Percentiles rank a stretch among this genome's conserved stretches.
These are phyloP conservation scores for Suillus cothurnatus DNA, from an alignment of 768 basidiomycete species.

Conservation along the genomic window DNA sequence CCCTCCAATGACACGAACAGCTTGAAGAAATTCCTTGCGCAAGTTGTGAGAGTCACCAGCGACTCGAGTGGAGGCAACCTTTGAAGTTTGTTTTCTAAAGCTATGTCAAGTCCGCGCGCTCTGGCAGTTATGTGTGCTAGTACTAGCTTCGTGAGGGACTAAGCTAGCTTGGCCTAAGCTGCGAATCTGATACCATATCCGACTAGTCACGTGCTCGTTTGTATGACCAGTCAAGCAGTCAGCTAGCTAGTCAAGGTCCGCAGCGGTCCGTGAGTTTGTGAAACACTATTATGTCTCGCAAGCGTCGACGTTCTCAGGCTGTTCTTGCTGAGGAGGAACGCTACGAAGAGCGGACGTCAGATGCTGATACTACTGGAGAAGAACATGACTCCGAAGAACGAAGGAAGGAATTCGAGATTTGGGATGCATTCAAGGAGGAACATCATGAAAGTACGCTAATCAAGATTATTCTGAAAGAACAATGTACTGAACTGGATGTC, in stretches of 20 bases:
- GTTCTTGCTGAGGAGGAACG: constrained; percentile 33
- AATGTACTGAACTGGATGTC: constrained; percentile 4
- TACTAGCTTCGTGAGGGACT: too few species aligned
- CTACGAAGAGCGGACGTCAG: constrained; percentile 10
- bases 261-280: not conserved
- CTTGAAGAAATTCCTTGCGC: too few species aligned
- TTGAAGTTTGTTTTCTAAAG: too few species aligned
- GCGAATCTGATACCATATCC: not conserved
- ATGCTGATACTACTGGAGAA: constrained; percentile 15
- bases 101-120: too few species aligned
- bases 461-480: not conserved
- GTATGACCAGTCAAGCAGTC: too few species aligned
- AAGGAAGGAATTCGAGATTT: constrained; percentile 64
- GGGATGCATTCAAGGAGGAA: constrained; percentile 78
- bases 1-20: too few species aligned
- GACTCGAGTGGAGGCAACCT: too few species aligned
- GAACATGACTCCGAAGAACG: constrained; percentile 21
- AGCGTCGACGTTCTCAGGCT: constrained; percentile 50
- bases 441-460: constrained; percentile 66
- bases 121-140: too few species aligned
- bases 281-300: constrained; percentile 34
- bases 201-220: not conserved
- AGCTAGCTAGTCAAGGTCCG: constrained; percentile 2
- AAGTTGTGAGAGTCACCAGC: too few species aligned
- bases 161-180: too few species aligned